phyloP scores from a whole-genome alignment of 345 rosid species.

The Aurinia saxatilis region DNA sequence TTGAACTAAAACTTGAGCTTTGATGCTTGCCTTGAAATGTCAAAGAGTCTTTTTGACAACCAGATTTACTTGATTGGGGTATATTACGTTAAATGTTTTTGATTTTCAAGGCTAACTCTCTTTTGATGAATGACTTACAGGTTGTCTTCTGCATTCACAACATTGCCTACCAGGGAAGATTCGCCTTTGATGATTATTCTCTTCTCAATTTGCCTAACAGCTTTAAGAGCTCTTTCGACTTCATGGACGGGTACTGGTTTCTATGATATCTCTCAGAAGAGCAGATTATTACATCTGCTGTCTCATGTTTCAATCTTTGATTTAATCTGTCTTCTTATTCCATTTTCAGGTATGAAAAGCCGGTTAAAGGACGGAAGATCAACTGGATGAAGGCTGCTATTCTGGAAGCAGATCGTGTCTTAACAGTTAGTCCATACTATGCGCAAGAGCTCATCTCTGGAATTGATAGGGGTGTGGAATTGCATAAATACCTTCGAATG shows the following conservation, averaged over 20 bases:
- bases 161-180: constrained; percentile 92
- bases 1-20: not conserved
- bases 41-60: not conserved
- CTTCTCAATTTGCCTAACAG: constrained; percentile 65
- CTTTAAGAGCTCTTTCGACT: constrained; percentile 78
- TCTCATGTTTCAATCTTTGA: not conserved
- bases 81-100: not conserved
- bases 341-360: constrained; percentile 45
- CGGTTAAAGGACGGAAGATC: constrained; percentile 81
- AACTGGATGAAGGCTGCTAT: constrained; percentile 98
- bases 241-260: constrained; percentile 59
- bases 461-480: constrained; percentile 67
- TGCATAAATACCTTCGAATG: constrained; percentile 53
- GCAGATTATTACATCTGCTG: not conserved
- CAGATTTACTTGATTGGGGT: not conserved
- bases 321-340: not conserved
- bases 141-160: constrained; percentile 96
- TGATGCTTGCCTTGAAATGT: not conserved
- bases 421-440: constrained; percentile 86
- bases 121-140: constrained; percentile 31
- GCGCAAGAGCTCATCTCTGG: constrained; percentile 84
- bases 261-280: not conserved
- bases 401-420: constrained; percentile 59
- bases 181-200: constrained; percentile 53
- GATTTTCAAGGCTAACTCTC: not conserved